Conservation (phyloP, 2,329 filamentous ascomycete genomes). For the Pyrenophora seminiperda region DNA sequence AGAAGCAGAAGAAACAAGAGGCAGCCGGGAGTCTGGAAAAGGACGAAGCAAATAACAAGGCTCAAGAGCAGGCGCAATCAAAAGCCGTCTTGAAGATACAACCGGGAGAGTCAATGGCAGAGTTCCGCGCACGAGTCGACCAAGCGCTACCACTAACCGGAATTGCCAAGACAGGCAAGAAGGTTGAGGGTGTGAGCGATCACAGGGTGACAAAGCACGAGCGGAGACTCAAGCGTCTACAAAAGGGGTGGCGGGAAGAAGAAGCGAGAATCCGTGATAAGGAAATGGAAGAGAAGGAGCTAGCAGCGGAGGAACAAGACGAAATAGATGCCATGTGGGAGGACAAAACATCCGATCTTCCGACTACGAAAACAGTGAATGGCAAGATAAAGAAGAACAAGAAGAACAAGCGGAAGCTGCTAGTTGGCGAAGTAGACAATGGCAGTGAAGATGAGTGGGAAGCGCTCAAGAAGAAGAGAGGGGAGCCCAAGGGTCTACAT, state of each 20-base stretch:
- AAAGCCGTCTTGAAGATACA: conserved; percentile 59
- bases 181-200: conserved; percentile 68
- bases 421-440: conserved; percentile 56
- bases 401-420: conserved; percentile 58
- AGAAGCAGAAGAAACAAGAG: conserved; percentile 54
- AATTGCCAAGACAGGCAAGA: conserved; percentile 65
- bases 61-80: conserved; percentile 28
- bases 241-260: conserved; percentile 62
- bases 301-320: conserved; percentile 66
- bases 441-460: conserved; percentile 79
- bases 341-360: conserved; percentile 67
- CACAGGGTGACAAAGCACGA: conserved; percentile 77
- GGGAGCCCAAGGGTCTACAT: conserved; percentile 61
- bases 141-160: conserved; percentile 78
- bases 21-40: conserved; percentile 11
- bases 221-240: conserved; percentile 70
- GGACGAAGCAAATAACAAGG: conserved; percentile 19
- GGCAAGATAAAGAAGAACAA: conserved; percentile 58
- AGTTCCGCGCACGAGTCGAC: conserved; percentile 83
- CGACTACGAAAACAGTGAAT: conserved; percentile 51
- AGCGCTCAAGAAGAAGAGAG: conserved; percentile 63
- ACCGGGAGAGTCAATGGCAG: conserved; percentile 80
- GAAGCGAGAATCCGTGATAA: conserved; percentile 67
- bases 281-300: conserved; percentile 76
- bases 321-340: conserved; percentile 67